Conservation (phyloP, 352 stramenopile genomes). For the Phytophthora ohioensis region DNA sequence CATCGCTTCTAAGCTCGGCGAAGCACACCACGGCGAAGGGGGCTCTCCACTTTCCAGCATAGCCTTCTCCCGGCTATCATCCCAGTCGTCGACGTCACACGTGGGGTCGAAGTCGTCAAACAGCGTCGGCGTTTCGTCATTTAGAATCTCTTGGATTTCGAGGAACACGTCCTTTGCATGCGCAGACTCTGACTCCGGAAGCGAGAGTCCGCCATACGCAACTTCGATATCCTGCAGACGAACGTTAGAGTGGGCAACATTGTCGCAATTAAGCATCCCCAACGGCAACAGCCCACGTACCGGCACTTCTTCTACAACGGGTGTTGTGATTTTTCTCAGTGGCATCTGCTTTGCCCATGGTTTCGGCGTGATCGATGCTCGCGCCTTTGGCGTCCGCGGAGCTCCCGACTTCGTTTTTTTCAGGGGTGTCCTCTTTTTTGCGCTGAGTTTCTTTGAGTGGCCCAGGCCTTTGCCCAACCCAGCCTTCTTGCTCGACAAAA, state of each 20-base stretch:
- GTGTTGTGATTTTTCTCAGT: conserved; percentile 20
- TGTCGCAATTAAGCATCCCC: background rate
- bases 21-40: conserved; percentile 66
- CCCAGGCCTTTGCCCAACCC: conserved; percentile 28
- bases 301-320: conserved; percentile 46
- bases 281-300: conserved; percentile 25
- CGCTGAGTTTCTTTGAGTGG: conserved; percentile 34
- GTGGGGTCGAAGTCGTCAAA: conserved; percentile 55
- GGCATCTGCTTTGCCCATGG: conserved; percentile 11
- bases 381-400: conserved; percentile 2
- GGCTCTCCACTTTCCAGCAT: conserved; percentile 50
- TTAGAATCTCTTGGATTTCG: conserved; percentile 57
- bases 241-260: conserved; percentile 6
- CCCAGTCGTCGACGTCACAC: conserved; percentile 31
- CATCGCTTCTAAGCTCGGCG: conserved; percentile 15
- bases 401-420: conserved; percentile 18
- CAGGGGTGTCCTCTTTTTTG: conserved; percentile 32
- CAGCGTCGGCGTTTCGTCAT: conserved; percentile 55
- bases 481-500: conserved; percentile 35
- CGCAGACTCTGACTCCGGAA: conserved; percentile 34
- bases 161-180: conserved; percentile 60
- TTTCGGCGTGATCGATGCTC: conserved; percentile 21
- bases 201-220: conserved; percentile 73
- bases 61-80: conserved; percentile 48
- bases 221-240: conserved; percentile 68